Conservation (phyloP, 2,329 filamentous ascomycete genomes). For the Ophiostoma tasmaniense region DNA sequence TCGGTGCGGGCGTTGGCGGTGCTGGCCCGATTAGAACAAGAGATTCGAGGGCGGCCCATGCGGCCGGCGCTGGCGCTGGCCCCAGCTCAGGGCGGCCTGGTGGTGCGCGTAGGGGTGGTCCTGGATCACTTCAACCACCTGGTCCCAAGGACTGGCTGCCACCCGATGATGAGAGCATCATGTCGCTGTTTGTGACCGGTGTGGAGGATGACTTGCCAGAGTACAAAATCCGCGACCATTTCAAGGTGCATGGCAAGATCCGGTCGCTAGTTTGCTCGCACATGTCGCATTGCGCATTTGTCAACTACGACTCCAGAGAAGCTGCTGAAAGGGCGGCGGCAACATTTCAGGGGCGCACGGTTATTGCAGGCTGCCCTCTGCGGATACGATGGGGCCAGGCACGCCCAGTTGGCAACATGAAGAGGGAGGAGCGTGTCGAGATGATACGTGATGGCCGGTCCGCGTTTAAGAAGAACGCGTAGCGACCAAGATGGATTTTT, state of each 20-base stretch:
- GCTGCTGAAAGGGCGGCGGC: constrained; percentile 79
- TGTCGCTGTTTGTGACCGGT: constrained; percentile 88
- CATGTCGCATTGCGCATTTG: constrained; percentile 91
- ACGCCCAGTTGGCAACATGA: constrained; percentile 84
- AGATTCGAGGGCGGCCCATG: constrained; percentile 47
- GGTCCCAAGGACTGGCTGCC: constrained; percentile 79
- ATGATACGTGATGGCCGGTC: constrained; percentile 71
- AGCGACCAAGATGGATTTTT: constrained; percentile 23
- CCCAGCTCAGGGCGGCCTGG: constrained; percentile 28
- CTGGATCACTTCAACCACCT: constrained; percentile 63
- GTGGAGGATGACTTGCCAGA: constrained; percentile 95
- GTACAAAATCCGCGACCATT: constrained; percentile 82
- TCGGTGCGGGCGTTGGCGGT: constrained; percentile 51
- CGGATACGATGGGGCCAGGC: constrained; percentile 89
- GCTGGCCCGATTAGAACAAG: constrained; percentile 74
- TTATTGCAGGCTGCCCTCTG: constrained; percentile 85
- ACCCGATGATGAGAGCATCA: constrained; percentile 75
- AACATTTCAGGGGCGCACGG: constrained; percentile 75
- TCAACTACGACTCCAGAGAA: constrained; percentile 83
- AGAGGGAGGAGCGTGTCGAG: constrained; percentile 71
- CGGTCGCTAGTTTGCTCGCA: constrained; percentile 93
- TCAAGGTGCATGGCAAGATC: constrained; percentile 79
- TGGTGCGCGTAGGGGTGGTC: constrained; percentile 40
- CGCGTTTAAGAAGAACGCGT: constrained; percentile 37
- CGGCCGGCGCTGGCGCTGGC: constrained; percentile 34